Percentiles rank a stretch among this genome's conserved stretches.
Conservation (phyloP, 805 yeast genomes). For the Teunomyces cretensis region DNA sequence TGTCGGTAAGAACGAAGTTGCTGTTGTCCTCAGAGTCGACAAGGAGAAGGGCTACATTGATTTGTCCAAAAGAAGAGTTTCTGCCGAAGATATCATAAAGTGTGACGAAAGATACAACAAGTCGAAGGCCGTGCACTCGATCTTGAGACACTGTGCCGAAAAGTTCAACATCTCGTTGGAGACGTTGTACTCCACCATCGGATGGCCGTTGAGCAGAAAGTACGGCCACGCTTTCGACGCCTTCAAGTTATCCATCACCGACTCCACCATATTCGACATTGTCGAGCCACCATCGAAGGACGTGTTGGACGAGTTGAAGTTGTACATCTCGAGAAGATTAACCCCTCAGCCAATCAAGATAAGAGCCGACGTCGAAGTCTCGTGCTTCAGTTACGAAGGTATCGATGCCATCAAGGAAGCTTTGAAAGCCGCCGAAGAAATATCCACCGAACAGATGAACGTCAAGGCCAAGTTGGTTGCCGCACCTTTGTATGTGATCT, state of each 20-base stretch:
- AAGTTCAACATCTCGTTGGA: conserved; percentile 88
- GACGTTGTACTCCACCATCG: conserved; percentile 79
- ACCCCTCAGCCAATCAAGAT: conserved; percentile 98
- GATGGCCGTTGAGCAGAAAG: conserved; percentile 96
- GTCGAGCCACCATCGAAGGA: conserved; percentile 70
- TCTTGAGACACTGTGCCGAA: conserved; percentile 96
- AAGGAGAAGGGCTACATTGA: conserved; percentile 98
- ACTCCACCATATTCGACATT: conserved; percentile 81
- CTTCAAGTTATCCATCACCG: conserved; percentile 92
- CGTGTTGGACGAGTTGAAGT: conserved; percentile 78
- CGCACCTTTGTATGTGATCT: conserved; percentile 92
- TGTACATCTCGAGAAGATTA: conserved; percentile 86
- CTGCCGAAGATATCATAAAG: conserved; percentile 94
- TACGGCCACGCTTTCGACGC: conserved; percentile 98
- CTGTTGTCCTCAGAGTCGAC: conserved; percentile 95
- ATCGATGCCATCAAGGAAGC: conserved; percentile 95
- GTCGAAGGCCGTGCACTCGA: conserved; percentile 97
- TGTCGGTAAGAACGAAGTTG: conserved; percentile 98
- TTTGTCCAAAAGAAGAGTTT: conserved; percentile 94
- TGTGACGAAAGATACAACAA: conserved; percentile 98
- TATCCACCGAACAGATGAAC: conserved; percentile 81
- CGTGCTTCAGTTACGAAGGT: conserved; percentile 96
- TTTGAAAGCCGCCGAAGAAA: conserved; percentile 78
- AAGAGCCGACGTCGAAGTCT: conserved; percentile 97
- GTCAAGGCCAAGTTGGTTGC: conserved; percentile 95